Base-by-base conservation (phyloP, 805 yeast genomes). In the Yarrowia keelungensis region DNA sequence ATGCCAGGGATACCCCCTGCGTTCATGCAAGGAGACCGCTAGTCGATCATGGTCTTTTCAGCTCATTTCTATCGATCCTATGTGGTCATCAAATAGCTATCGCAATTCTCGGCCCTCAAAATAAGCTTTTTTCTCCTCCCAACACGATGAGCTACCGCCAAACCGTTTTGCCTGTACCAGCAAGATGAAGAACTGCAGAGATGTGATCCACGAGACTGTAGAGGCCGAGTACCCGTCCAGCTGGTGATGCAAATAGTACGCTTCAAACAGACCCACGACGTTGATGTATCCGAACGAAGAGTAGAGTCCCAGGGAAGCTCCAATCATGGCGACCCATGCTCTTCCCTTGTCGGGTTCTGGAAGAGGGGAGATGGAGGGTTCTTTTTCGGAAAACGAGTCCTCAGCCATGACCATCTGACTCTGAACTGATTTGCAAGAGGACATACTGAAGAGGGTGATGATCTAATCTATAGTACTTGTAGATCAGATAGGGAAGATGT, bases 141-240 rank as follows among this genome's bases (percentile, higher is more conserved):
- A n/a, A n/a, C n/a, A n/a, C n/a, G n/a, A n/a, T n/a, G n/a, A n/a
- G n/a, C n/a, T n/a, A n/a, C n/a, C n/a, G n/a, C n/a, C n/a, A n/a
- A n/a, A n/a, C n/a, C n/a, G n/a, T n/a, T n/a, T n/a, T n/a, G n/a
- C n/a, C n/a, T n/a, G n/a, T n/a, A n/a, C 73, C 70, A 79, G 79
- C 69, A 78, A 75, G 58, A 80, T 70, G 71, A 77, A 78, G 12
- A 79, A 71, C 71, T 76, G 79, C 5, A 78, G 69, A 11, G 78
- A 83, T 73, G 89, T 89, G 70, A 89, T 84, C 95, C 94, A 90
- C 0, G 91, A 86, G 5, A 88, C 80, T 1, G 84, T 76, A 15
- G 88, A 80, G 10, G 86, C 79, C 15, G 83, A 75, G 26, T 81
- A 76, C 41, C 80, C 72, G 5, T 75, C 74, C 69, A 89, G 79